Conservation (phyloP, 2,329 filamentous ascomycete species). For the Fusarium staphyleae region DNA sequence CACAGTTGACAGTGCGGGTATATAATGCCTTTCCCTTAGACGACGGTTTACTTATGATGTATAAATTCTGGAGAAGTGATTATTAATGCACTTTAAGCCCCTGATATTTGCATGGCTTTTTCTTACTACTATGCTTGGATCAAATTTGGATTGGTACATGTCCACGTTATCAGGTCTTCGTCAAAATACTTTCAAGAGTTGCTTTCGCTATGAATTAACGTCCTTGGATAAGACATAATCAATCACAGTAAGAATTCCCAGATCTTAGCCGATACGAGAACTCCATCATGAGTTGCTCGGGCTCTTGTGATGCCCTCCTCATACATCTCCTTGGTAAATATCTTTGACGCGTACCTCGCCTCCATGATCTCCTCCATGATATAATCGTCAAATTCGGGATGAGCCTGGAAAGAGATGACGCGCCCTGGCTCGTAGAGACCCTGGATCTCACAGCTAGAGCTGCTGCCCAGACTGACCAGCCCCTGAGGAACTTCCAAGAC, state of each 20-base stretch:
- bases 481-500: slow-evolving; percentile 48
- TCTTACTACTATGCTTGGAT: no score
- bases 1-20: no score
- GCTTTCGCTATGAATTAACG: no score
- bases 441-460: slow-evolving; percentile 48
- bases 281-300: slow-evolving; percentile 39
- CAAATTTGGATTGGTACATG: no score
- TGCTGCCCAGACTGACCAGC: slow-evolving; percentile 49
- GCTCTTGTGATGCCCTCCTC: slow-evolving; percentile 41
- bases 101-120: no score
- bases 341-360: slow-evolving; percentile 35
- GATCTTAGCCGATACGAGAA: slow-evolving; percentile 39
- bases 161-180: not conserved
- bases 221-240: no score
- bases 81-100: no score
- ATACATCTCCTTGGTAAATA: slow-evolving; percentile 41
- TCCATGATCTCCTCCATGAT: slow-evolving; percentile 47
- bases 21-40: no score
- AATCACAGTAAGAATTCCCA: slow-evolving; percentile 37
- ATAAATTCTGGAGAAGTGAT: no score
- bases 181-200: not conserved
- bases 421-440: slow-evolving; percentile 48
- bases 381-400: slow-evolving; percentile 52
- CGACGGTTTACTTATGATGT: no score
- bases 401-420: slow-evolving; percentile 52